A percentile compares a stretch with the other conserved stretches of the same genome.
These are phyloP conservation scores for Fusarium albosuccineum DNA, from an alignment of 2,329 filamentous ascomycete genomes.

Conservation along the genomic window DNA sequence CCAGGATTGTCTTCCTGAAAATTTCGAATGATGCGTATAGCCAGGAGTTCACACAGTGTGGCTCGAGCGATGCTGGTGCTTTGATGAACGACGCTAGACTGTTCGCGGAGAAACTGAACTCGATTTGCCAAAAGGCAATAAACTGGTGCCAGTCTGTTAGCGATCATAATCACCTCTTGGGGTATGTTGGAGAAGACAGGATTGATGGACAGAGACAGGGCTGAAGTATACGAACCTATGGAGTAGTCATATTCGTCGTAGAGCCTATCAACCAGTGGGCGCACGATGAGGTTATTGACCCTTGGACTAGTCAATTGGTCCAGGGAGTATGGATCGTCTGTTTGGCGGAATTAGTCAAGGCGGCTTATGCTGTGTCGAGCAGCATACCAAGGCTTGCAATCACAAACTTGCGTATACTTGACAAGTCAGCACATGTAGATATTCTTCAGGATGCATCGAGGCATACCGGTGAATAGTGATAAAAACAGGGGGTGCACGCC, in stretches of 20 bases:
- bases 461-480: conserved; percentile 9
- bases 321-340: conserved; percentile 18
- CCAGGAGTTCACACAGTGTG: conserved; percentile 75
- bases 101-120: conserved; percentile 75
- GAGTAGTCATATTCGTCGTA: conserved; percentile 18
- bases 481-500: conserved; percentile 5
- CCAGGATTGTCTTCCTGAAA: conserved; percentile 76
- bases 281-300: conserved; percentile 19
- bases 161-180: no score
- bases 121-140: conserved; percentile 80
- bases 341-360: background rate
- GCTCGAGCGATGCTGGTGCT: conserved; percentile 76
- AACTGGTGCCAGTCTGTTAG: conserved; percentile 54
- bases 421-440: background rate
- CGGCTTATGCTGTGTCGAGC: background rate
- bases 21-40: conserved; percentile 72
- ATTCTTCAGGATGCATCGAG: background rate
- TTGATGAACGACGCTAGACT: conserved; percentile 73
- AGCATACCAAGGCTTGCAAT: conserved; percentile 15
- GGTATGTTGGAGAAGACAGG: no score
- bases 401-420: conserved; percentile 16
- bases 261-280: conserved; percentile 7
- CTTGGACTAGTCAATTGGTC: conserved; percentile 14
- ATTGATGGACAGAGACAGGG: no score
- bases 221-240: background rate